Conservation (phyloP, 1,284 basidiomycete genomes). For the Cutaneotrichosporon cavernicola region DNA sequence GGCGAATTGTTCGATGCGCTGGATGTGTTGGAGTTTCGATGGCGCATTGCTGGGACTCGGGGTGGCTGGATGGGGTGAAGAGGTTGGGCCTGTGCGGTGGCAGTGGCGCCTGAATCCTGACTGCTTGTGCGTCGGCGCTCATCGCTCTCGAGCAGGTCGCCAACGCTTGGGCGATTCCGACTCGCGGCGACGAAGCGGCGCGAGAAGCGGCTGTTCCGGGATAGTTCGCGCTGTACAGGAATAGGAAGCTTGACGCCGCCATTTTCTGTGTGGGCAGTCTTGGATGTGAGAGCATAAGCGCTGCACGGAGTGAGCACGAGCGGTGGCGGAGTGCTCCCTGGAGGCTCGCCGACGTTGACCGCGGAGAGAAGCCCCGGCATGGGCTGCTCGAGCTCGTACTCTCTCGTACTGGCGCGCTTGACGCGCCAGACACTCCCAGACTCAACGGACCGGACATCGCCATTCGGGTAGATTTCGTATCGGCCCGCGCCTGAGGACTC, state of each 20-base stretch:
- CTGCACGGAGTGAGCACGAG: constrained; percentile 11
- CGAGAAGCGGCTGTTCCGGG: constrained; percentile 20
- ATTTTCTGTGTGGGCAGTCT: constrained; percentile 43
- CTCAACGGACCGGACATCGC: constrained; percentile 42
- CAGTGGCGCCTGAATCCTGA: constrained; percentile 21
- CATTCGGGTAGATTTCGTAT: constrained; percentile 43
- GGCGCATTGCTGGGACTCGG: not conserved
- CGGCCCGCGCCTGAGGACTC: constrained; percentile 47
- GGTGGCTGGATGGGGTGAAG: not conserved
- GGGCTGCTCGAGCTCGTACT: constrained; percentile 46
- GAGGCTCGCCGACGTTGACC: not conserved
- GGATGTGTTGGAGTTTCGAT: not conserved
- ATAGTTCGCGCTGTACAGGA: constrained; percentile 22
- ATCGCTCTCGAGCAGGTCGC: constrained; percentile 3
- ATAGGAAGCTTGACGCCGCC: constrained; percentile 47
- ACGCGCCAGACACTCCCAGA: constrained; percentile 45
- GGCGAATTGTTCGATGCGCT: constrained; percentile 7
- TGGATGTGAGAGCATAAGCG: constrained; percentile 35
- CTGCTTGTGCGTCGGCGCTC: constrained; percentile 20
- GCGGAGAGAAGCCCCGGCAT: constrained; percentile 9
- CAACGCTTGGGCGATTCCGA: constrained; percentile 22
- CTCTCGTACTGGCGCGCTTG: constrained; percentile 32
- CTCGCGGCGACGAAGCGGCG: constrained; percentile 18
- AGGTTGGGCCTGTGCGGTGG: constrained; percentile 1
- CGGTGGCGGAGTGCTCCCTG: constrained; percentile 12